phyloP scores from a whole-genome alignment of 2,329 filamentous ascomycete genomes.

The Trichophyton verrucosum region DNA sequence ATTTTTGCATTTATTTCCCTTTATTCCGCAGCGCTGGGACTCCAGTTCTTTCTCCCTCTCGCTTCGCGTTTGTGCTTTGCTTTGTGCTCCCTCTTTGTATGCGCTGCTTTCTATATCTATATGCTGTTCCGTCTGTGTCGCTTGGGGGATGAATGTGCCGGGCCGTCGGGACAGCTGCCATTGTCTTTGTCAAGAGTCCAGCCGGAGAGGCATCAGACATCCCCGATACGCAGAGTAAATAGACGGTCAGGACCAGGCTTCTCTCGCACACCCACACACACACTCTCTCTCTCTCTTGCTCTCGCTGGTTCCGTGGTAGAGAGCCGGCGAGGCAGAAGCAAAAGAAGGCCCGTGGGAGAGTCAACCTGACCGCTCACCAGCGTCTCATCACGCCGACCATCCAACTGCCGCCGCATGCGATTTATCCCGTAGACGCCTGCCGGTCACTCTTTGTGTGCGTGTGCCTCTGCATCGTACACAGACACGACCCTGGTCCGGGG shows the following conservation, averaged over 20 bases:
- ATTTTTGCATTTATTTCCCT: background rate
- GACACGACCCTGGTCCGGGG: background rate
- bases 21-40: background rate
- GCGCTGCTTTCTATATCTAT: background rate
- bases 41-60: background rate
- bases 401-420: background rate
- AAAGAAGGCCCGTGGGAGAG: background rate
- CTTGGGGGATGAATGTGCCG: background rate
- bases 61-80: background rate
- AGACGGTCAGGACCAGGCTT: background rate
- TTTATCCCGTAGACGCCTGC: background rate
- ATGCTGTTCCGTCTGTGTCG: background rate
- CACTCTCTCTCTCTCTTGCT: too few relatives aligned
- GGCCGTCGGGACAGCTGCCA: background rate
- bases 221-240: background rate
- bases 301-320: background rate
- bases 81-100: background rate
- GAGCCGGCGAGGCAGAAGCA: background rate
- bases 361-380: slow-evolving; percentile 2
- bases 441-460: background rate
- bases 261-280: too few relatives aligned
- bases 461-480: background rate
- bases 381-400: background rate
- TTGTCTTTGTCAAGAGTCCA: background rate
- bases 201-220: background rate